These are phyloP conservation scores for Brassica napus DNA, from an alignment of 345 rosid species.

Conservation along the genomic window Da-Ae NC_063451.1:39517001-39517500, in stretches of 20 bases:
- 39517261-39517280: conserved; percentile 63
- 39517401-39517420: conserved; percentile 51
- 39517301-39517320: conserved; percentile 60
- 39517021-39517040: too few relatives aligned
- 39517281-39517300: conserved; percentile 91
- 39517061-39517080: background rate
- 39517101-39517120: background rate
- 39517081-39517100: background rate
- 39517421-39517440: conserved; percentile 64
- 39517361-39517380: conserved; percentile 86
- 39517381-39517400: conserved; percentile 53
- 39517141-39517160: background rate
- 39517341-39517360: conserved; percentile 72
- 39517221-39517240: conserved; percentile 77
- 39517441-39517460: conserved; percentile 75
- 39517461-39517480: conserved; percentile 86
- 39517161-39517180: background rate
- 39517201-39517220: conserved; percentile 46
- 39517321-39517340: conserved; percentile 60
- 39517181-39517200: background rate
- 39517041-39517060: background rate
- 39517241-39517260: conserved; percentile 63
- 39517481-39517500: conserved; percentile 59
- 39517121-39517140: background rate
- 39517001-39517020: background rate